Base-by-base conservation (phyloP, 169 alveolate genomes). In the Cyclospora cayetanensis region DNA sequence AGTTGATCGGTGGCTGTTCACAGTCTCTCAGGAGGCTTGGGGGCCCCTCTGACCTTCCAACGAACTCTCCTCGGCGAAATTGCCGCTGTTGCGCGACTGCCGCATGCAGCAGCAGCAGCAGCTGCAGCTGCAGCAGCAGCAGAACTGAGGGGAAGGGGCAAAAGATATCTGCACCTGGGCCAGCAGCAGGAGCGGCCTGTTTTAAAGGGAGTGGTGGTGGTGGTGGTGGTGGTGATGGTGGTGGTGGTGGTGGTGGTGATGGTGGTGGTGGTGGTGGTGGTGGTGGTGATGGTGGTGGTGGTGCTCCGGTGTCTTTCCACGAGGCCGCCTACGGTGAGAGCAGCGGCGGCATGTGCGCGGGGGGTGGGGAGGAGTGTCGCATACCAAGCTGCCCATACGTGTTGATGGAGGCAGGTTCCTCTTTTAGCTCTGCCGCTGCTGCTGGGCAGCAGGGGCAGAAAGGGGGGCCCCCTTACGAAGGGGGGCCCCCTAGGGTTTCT, bases 101-200 rank as follows among this genome's bases (percentile, higher is more conserved):
- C 9, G 35, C 72, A 12, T 7, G 55, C 66, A 27, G 86, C 86
- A 27, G 79, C 79, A 66, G 79, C 79, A 29, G 43, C 37, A 29
- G 66, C 86, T 42, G 86, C 86, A 76, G 41, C 37, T 37, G 68
- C 42, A n/a, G 63, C 86, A 22, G 66, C 68, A 37, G n/a, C 63
- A 1, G 66, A 9, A 50, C 25, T 7, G 42, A 42, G 37, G 5
- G 25, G 34, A 22, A 41, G 37, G 37, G 20, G 60, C 60, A 50
- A 1, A n/a, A 41, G 65, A 4, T 34, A 76, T 4, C 37, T 4
- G 63, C 79, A 29, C 50, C 79, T 4, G 46, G 25, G 22, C 46
- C 15, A 76, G 41, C 66, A 41, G 86, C 34, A 43, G 86, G 43
- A 37, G 66, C 66, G 2, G 86, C 66, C 60, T 9, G 9, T 50